These are phyloP conservation scores for Candolleomyces aberdarensis DNA, from an alignment of 768 basidiomycete species.

Conservation along the genomic window DNA sequence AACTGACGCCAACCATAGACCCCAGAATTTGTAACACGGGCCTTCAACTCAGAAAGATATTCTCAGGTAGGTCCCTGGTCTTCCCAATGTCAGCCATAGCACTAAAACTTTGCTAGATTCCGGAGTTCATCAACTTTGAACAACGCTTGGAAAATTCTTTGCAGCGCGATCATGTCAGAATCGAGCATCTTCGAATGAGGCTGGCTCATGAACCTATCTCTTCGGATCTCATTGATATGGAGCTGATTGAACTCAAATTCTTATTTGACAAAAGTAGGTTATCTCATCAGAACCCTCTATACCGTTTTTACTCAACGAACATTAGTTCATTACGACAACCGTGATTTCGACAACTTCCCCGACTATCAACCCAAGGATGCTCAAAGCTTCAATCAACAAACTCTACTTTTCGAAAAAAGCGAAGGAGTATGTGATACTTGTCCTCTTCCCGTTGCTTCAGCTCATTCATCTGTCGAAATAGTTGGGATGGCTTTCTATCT, in stretches of 20 bases:
- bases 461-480: constrained; percentile 22
- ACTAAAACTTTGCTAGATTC: constrained; percentile 48
- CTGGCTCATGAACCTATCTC: constrained; percentile 69
- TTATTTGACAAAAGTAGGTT: constrained; percentile 70
- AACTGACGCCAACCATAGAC: constrained; percentile 40
- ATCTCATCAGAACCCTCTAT: not conserved
- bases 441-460: not conserved
- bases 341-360: constrained; percentile 76
- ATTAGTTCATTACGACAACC: constrained; percentile 77
- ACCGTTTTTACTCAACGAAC: not conserved
- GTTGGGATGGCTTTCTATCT: constrained; percentile 69
- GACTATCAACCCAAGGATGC: constrained; percentile 67
- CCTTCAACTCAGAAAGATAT: constrained; percentile 79
- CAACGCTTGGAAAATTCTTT: constrained; percentile 80
- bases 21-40: constrained; percentile 75
- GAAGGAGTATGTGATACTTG: constrained; percentile 52
- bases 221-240: constrained; percentile 75
- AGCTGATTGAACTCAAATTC: constrained; percentile 81
- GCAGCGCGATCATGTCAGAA: constrained; percentile 75
- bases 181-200: constrained; percentile 86
- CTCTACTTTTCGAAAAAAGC: constrained; percentile 57
- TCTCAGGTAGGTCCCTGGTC: constrained; percentile 52
- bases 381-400: constrained; percentile 61
- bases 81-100: not conserved
- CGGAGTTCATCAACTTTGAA: constrained; percentile 82